phyloP scores from a whole-genome alignment of 1,139 yeast genomes.

The Debaryomyces robertsiae region DNA sequence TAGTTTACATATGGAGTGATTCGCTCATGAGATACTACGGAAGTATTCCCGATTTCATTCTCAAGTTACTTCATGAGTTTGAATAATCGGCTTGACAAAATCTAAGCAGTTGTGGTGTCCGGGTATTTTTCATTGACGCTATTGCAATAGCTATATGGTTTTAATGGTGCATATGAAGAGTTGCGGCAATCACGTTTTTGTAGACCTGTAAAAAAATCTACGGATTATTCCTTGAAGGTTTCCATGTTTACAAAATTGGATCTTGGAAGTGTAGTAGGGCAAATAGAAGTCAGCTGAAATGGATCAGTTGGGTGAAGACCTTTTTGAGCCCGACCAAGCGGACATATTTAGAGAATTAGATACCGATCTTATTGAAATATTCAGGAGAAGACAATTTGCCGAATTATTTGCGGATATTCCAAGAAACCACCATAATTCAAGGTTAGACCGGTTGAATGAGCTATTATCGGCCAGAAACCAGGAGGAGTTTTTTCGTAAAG shows the following conservation, averaged over 20 bases:
- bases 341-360: conserved; percentile 29
- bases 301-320: too few species aligned
- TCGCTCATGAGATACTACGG: conserved; percentile 20
- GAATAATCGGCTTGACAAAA: not conserved
- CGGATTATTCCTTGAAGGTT: too few species aligned
- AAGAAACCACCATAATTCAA: conserved; percentile 18
- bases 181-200: too few species aligned
- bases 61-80: conserved; percentile 10
- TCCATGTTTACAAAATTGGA: too few species aligned
- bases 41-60: conserved; percentile 11
- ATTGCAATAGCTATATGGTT: too few species aligned
- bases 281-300: too few species aligned
- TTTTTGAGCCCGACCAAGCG: conserved; percentile 10
- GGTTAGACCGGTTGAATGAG: conserved; percentile 18
- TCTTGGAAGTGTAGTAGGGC: too few species aligned
- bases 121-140: too few species aligned
- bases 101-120: too few species aligned
- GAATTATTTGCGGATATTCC: conserved; percentile 14
- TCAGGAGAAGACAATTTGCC: conserved; percentile 22
- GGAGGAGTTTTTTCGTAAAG: conserved; percentile 3
- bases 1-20: conserved; percentile 26
- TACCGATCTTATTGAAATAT: conserved; percentile 24
- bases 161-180: too few species aligned
- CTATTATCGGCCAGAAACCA: conserved; percentile 12
- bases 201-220: too few species aligned